Base-by-base conservation (phyloP, 108 stramenopile genomes). In the Skeletonema grethae region DNA sequence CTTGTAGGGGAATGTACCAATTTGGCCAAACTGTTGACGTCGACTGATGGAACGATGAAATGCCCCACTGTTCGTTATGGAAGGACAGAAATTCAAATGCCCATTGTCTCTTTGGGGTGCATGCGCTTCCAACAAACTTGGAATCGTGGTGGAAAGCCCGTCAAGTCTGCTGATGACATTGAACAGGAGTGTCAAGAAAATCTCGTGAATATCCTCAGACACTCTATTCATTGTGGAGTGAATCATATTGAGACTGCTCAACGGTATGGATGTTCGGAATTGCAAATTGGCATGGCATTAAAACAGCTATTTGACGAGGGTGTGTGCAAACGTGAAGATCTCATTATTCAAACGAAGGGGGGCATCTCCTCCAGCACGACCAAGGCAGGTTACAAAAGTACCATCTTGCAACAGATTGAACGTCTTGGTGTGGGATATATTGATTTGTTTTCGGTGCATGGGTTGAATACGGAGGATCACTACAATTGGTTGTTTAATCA, bases 51-150 rank as follows among this genome's bases (percentile, higher is more conserved):
- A 20, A 60, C 39, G 28, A 36, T 65, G 12, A 73, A 79, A 57
- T 82, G 90, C 12, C 93, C 93, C 0, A 90, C 72, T 13, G 90
- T 93, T 24, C 75, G 90, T 48, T 97, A 93, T 74, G 97, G 97
- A 11, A 83, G 88, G 34, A 96, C 97, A 1, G 86, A 76, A 41
- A 65, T 96, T 1, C 70, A 87, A 61, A 96, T 97, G 87, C 90
- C 95, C 22, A 89, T 95, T 32, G 74, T 97, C 43, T 89, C 95
- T 5, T 76, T 92, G 55, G 97, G 97, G 1, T 90, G 91, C 39
- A 97, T 97, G 97, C 84, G 97, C 2, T 93, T 93, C 70, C 97
- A 97, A 81, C 89, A 95, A 67, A 69, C 82, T 5, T 95, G 97
- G 93, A 80, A 77, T 43, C 86, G 76, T 1, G 76, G 71, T 10